Conservation (phyloP, 2,329 filamentous ascomycete genomes). For the Aaosphaeria pasadenensis region DNA sequence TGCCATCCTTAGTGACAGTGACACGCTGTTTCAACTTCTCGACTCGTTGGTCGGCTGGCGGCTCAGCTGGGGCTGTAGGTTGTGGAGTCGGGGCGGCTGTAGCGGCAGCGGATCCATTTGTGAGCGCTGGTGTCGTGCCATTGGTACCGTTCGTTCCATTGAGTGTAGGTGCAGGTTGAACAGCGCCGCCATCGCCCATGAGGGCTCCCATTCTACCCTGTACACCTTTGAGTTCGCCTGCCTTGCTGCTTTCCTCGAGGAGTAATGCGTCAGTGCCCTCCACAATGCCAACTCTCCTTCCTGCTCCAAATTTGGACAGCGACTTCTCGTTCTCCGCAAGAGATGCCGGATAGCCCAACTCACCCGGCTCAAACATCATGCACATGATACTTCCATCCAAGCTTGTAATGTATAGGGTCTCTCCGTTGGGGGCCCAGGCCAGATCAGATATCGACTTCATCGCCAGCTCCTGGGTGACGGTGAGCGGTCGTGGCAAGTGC, state of each 20-base stretch:
- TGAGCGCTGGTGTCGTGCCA: slow-evolving; percentile 38
- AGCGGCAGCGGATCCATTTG: slow-evolving; percentile 48
- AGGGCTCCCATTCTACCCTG: slow-evolving; percentile 97
- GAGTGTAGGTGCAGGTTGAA: slow-evolving; percentile 49
- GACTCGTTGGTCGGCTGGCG: slow-evolving; percentile 53
- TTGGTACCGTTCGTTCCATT: slow-evolving; percentile 56
- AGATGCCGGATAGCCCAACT: slow-evolving; percentile 84
- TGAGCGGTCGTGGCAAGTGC: slow-evolving; percentile 84
- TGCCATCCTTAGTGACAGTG: slow-evolving; percentile 93
- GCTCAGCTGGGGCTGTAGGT: slow-evolving; percentile 22
- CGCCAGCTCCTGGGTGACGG: slow-evolving; percentile 84
- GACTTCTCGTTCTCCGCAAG: slow-evolving; percentile 89
- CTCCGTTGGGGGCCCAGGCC: slow-evolving; percentile 89
- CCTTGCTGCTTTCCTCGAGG: slow-evolving; percentile 88
- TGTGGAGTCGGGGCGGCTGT: slow-evolving; percentile 23
- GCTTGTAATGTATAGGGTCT: slow-evolving; percentile 79
- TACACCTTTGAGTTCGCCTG: slow-evolving; percentile 81
- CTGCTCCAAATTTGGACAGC: slow-evolving; percentile 86
- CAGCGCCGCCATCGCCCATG: slow-evolving; percentile 72
- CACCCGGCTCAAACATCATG: slow-evolving; percentile 77
- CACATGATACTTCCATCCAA: slow-evolving; percentile 86
- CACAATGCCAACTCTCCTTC: slow-evolving; percentile 83
- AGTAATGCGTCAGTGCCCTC: slow-evolving; percentile 88
- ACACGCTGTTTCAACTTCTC: slow-evolving; percentile 83
- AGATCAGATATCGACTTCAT: slow-evolving; percentile 92